Evolutionary conservation across 768 basidiomycete genomes (phyloP).

Genomic region (Trichaptum fuscoviolaceum): DNA sequence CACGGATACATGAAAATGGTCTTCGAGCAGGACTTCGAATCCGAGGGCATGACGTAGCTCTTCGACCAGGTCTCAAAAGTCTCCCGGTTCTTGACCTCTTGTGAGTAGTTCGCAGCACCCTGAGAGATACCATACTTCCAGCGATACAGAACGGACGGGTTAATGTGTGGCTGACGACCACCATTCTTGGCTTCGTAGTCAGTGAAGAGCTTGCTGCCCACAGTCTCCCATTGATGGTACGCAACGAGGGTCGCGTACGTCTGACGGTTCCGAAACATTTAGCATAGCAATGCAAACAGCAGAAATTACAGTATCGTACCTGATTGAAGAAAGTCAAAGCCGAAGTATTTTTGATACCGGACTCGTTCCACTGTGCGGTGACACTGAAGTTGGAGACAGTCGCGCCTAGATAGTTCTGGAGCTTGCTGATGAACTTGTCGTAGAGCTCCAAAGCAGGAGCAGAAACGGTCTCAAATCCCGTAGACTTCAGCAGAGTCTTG

Average conservation of each 20-base stretch:
- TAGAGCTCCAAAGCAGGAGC: conserved; percentile 16
- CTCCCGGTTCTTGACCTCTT: conserved; percentile 22
- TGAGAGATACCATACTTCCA: conserved; percentile 20
- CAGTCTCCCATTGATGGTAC: conserved; percentile 20
- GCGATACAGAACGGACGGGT: conserved; percentile 23
- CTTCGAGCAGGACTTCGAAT: conserved; percentile 22
- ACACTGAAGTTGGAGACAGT: conserved; percentile 22
- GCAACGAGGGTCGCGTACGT: conserved; percentile 25
- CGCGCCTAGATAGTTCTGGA: conserved; percentile 23
- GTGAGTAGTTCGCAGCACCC: conserved; percentile 5
- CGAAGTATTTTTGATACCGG: conserved; percentile 12
- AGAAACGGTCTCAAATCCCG: conserved; percentile 18
- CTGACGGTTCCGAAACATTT: conserved; percentile 15
- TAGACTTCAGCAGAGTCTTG: conserved; percentile 23
- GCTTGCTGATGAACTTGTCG: conserved; percentile 22
- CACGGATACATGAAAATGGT: conserved; percentile 26
- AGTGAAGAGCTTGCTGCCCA: conserved; percentile 25
- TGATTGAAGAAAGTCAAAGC: neutral
- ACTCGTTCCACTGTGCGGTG: conserved; percentile 18
- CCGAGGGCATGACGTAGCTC: conserved; percentile 15
- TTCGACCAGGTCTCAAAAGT: conserved; percentile 27
- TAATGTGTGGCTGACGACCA: conserved; percentile 24
- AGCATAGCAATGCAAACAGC: neutral
- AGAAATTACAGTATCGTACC: neutral
- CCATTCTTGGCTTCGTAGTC: conserved; percentile 19